phyloP scores from a whole-genome alignment of 2,329 filamentous ascomycete genomes.

The Ophiocordyceps camponoti-floridani region DNA sequence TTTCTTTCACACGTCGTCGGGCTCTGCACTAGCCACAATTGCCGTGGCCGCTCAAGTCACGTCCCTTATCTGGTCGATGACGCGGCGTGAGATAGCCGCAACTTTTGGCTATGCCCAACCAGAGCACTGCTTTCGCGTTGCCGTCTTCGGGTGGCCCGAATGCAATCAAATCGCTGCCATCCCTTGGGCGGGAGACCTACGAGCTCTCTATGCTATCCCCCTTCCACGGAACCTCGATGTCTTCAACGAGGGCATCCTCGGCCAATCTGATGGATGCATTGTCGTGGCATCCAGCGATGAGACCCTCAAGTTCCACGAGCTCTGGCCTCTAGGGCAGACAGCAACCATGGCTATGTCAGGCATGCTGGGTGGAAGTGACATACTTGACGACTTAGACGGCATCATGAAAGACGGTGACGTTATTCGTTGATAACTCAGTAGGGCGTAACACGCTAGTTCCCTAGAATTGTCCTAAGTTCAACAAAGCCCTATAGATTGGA shows the following conservation, averaged over 20 bases:
- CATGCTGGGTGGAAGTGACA: conserved; percentile 64
- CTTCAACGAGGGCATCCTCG: conserved; percentile 8
- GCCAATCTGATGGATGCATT: conserved; percentile 39
- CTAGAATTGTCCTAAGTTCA: not conserved
- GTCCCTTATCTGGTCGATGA: conserved; percentile 76
- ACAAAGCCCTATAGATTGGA: too few species aligned
- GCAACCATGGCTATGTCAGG: conserved; percentile 33
- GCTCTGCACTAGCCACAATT: conserved; percentile 73
- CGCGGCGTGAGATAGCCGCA: conserved; percentile 70
- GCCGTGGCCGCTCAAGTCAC: conserved; percentile 89
- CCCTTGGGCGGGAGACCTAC: conserved; percentile 62
- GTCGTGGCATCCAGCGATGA: conserved; percentile 85
- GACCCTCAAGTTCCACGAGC: conserved; percentile 87
- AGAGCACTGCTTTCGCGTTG: conserved; percentile 75
- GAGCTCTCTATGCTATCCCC: conserved; percentile 73
- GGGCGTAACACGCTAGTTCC: not conserved
- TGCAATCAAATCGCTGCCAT: conserved; percentile 75
- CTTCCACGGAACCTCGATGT: conserved; percentile 39
- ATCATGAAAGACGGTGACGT: conserved; percentile 57
- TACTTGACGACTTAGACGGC: conserved; percentile 66
- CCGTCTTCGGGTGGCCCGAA: conserved; percentile 86
- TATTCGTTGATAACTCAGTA: conserved; percentile 37
- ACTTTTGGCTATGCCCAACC: conserved; percentile 90
- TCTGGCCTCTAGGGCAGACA: conserved; percentile 57
- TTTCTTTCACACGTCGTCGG: conserved; percentile 79